Evolutionary conservation across 1,284 basidiomycete genomes (phyloP), one percentile per base, ranked within the genome.

Genomic region (Apiotrichum mycotoxinovorans): DNA sequence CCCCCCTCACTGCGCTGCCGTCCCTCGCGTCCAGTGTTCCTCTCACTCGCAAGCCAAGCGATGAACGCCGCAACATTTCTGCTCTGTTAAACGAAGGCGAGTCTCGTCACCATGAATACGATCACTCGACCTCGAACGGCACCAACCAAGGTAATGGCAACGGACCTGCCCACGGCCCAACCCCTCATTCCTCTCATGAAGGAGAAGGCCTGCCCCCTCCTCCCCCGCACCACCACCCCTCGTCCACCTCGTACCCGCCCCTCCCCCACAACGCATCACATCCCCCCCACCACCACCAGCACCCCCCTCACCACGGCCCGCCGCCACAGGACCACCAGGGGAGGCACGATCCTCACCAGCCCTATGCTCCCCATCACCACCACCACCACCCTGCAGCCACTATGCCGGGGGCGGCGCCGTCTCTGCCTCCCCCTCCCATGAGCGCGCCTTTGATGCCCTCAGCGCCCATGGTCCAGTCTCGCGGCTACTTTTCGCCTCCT

Each of bases 11-110:
- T 4, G 17, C 46, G 26, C 37, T 47, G 20, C 44, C 55, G 1
- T 56, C 27, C 20, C 33, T 49, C 52, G 8, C 41, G 27, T 20
- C 40, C 25, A 25, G 41, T 26, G 12, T 48, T 34, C 22, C 53
- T 38, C 47, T 51, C 14, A 50, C 25, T 4, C 40, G 45, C 38
- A 43, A 56, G 26, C 50, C 50, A 1, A 60, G 60, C 37, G 56
- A 52, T 17, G 60, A 57, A 37, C 52, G 56, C 14, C 52, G 52
- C 25, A 55, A 42, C 41, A 61, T 61, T 25, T 49, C 52, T 1
- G 42, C 52, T 5, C 42, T 61, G 9, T 42, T 61, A 26, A 61
- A 61, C 41, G 56, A 43, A 18, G 18, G 22, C 8, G 18, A 37
- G 8, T 41, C 53, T 20, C 44, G 37, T 20, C n/a, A 20, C 11